Evolutionary conservation across 2,329 filamentous ascomycete genomes (phyloP), one percentile per base, ranked within the genome.

Genomic region (Cyanodermella asteris): DNA sequence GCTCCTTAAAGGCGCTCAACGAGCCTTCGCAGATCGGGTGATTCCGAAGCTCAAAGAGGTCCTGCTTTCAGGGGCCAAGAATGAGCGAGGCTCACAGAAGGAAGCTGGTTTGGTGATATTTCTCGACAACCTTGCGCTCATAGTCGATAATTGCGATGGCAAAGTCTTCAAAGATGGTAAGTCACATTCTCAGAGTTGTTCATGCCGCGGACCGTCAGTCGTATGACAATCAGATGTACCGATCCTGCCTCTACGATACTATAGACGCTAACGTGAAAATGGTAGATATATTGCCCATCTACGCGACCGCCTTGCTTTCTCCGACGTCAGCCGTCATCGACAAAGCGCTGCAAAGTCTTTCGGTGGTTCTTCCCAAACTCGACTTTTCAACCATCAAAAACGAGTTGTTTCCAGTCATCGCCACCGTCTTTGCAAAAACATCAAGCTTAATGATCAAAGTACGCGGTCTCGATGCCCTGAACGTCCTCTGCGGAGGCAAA

Each of bases 341-440:
- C 48, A 74, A 76, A 4, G 72, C 81, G 3, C 56, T 97, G 9
- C 65, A 73, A 24, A 76, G 72, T 15, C 52, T 97, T 5, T 72
- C 80, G 2, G 59, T 67, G 1, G 65, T 93, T n/a, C 53, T 94
- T 5, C 78, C 81, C 1, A 68, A 87, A 3, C 66, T 97, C 6
- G 87, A 97, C 48, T 94, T 93, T 37, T 90, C 74, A 36, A 94
- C 84, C 0, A 82, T 93, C 39, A 97, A 94, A 49, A 87, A 91
- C 38, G 84, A 94, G 34, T 61, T 97, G 1, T 97, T 97, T 45
- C 87, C 87, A 0, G 71, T 91, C 2, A 76, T 97, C 34, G 78
- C 84, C 2, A 55, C 62, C 6, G 87, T 93, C 1, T 97, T 97
- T 43, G 81, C 74, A 37, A 84, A 76, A 43, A 97, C 87, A 1